Conservation (phyloP, 129 eudicot genomes). For the Deinandra increscens region DNA sequence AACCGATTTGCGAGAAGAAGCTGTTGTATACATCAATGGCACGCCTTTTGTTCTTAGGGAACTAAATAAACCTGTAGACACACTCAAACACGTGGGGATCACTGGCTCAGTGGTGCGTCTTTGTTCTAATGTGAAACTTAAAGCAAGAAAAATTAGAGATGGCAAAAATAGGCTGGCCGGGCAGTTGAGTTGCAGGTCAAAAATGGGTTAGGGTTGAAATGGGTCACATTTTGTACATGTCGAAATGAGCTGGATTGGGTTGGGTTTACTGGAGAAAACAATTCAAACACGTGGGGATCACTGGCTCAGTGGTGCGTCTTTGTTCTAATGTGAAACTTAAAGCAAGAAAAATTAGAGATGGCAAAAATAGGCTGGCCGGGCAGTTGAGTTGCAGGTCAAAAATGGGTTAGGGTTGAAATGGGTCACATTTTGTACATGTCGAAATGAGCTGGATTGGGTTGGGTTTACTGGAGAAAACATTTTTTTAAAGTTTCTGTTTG, state of each 20-base stretch:
- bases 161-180: background rate
- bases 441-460: background rate
- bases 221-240: background rate
- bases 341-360: background rate
- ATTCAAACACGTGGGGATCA: slow-evolving; percentile 90
- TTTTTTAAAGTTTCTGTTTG: too few species aligned
- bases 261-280: too few species aligned
- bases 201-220: background rate
- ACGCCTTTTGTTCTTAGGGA: slow-evolving; percentile 96
- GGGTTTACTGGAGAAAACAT: too few species aligned
- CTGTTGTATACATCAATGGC: slow-evolving; percentile 86
- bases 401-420: background rate
- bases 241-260: background rate
- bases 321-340: background rate
- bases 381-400: slow-evolving; percentile 18
- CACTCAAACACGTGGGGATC: slow-evolving; percentile 89
- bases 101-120: slow-evolving; percentile 71
- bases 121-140: background rate
- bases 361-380: background rate
- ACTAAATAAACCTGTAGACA: slow-evolving; percentile 91
- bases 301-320: slow-evolving; percentile 66
- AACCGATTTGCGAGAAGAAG: slow-evolving; percentile 91
- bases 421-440: background rate
- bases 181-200: slow-evolving; percentile 18
- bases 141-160: background rate